phyloP scores from a whole-genome alignment of 2,329 filamentous ascomycete species.

The Colletotrichum scovillei region DNA sequence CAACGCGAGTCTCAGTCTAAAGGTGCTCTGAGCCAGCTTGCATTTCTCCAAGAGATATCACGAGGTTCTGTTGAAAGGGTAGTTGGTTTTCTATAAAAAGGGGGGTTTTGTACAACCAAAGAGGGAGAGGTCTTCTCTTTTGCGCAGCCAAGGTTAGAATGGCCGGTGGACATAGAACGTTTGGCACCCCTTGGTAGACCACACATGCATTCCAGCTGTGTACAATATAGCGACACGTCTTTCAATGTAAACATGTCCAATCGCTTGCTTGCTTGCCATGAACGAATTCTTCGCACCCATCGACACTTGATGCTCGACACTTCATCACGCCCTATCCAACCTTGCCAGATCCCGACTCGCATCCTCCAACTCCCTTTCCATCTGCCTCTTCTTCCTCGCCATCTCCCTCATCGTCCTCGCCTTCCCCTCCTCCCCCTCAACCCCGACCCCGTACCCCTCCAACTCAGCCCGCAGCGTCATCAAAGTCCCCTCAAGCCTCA shows the following conservation, averaged over 20 bases:
- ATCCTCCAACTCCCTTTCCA: conserved; percentile 61
- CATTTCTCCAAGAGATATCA: conserved; percentile 10
- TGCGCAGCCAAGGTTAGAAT: neutral
- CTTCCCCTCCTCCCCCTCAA: conserved; percentile 51
- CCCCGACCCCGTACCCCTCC: conserved; percentile 60
- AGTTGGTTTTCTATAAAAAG: conserved; percentile 7
- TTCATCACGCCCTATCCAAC: conserved; percentile 40
- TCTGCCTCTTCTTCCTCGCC: conserved; percentile 61
- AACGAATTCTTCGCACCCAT: too few species aligned
- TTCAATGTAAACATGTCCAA: conserved; percentile 10
- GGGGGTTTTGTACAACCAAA: conserved; percentile 25
- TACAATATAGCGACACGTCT: conserved; percentile 34
- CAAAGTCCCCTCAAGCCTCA: conserved; percentile 57
- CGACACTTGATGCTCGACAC: neutral
- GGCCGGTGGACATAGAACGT: conserved; percentile 28
- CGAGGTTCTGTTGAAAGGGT: conserved; percentile 12
- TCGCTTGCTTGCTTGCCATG: neutral
- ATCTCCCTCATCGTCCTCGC: conserved; percentile 65
- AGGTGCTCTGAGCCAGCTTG: conserved; percentile 5
- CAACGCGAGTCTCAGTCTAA: neutral
- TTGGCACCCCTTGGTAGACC: conserved; percentile 22
- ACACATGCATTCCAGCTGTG: conserved; percentile 24
- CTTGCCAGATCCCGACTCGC: conserved; percentile 59
- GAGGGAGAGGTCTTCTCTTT: conserved; percentile 24
- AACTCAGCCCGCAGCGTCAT: conserved; percentile 56